These are phyloP conservation scores for Phytopythium litorale DNA, from an alignment of 352 stramenopile species.

Conservation along the genomic window DNA sequence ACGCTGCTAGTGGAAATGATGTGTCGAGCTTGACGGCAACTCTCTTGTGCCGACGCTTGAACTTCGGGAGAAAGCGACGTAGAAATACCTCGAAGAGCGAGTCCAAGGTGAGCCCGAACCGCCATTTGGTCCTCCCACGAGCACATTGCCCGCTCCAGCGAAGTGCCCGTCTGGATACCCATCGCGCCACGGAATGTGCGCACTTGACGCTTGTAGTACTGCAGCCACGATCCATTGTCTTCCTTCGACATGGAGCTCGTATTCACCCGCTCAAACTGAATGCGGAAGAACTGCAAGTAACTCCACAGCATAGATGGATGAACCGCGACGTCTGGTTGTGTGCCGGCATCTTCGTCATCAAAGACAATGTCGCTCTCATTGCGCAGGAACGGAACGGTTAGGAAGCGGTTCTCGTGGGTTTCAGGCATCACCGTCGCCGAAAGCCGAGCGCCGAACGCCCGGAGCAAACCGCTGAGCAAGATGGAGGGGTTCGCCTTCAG, in stretches of 20 bases:
- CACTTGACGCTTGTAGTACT: constrained; percentile 23
- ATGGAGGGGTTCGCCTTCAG: constrained; percentile 51
- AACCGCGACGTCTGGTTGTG: constrained; percentile 39
- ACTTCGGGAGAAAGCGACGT: constrained; percentile 13
- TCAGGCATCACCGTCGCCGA: constrained; percentile 42
- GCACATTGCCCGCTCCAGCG: constrained; percentile 30
- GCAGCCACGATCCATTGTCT: constrained; percentile 9
- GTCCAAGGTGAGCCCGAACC: constrained; percentile 31
- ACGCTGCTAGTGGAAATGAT: constrained; percentile 35
- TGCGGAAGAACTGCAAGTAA: constrained; percentile 50
- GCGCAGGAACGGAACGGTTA: constrained; percentile 51
- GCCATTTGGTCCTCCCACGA: constrained; percentile 40
- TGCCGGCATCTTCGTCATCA: constrained; percentile 41
- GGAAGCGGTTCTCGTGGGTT: constrained; percentile 53
- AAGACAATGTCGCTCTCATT: constrained; percentile 53
- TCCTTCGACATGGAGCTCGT: constrained; percentile 9
- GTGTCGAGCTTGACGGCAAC: constrained; percentile 24
- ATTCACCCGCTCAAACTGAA: constrained; percentile 49
- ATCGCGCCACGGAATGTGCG: constrained; percentile 26
- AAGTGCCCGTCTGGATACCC: constrained; percentile 11
- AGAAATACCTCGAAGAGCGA: constrained; percentile 35
- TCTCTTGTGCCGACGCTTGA: constrained; percentile 20
- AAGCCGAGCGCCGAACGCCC: constrained; percentile 51
- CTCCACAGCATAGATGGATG: constrained; percentile 38
- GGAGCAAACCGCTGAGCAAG: constrained; percentile 56